Evolutionary conservation across 495 filamentous ascomycete genomes (phyloP), one percentile per base, ranked within the genome.

Genomic region (Daldinia caldariorum): DNA sequence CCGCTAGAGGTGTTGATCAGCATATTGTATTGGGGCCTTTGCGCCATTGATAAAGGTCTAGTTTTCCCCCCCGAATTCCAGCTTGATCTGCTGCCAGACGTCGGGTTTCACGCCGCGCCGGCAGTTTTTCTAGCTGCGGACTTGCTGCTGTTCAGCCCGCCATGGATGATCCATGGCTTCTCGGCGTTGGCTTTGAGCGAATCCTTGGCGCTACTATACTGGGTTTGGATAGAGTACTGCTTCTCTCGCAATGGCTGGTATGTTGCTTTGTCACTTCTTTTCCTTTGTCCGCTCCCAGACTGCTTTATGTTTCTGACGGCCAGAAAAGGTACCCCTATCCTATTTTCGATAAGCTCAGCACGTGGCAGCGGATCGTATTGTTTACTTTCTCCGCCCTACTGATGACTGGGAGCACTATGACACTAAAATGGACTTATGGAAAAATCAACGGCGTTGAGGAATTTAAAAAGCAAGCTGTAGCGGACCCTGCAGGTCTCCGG

Each of bases 221-320:
- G 92, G 92, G 85, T 89, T 62, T 97, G 94, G 94, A 86, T 97
- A 6, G 92, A 97, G 76, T 84, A 84, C 26, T 96, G 92, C 80
- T 92, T 89, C 71, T 70, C 79, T 16, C 79, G 86, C 58, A 97
- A 97, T 70, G 91, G 92, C 74, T 94, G 88, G 88, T 90, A 76
- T 74, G 86, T 34, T 61, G 34, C 26, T 49, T 49, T 63, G 29
- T 61, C 18, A 16, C 9, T 41, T 37, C 22, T 55, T 5, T 5
- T 16, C 29, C 39, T 47, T 47, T 14, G 31, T 34, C 53, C 9
- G 53, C 4, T 16, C 16, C n/a, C 14, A 37, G 64, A 58, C 39
- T 14, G 41, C 60, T 63, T 53, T 62, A 38, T 20, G 4, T 22
- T 47, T 58, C 69, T 16, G 78, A 69, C 43, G 14, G 29, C 22